Conservation (phyloP, 2,329 filamentous ascomycete species). For the Periconia macrospinosa region DNA sequence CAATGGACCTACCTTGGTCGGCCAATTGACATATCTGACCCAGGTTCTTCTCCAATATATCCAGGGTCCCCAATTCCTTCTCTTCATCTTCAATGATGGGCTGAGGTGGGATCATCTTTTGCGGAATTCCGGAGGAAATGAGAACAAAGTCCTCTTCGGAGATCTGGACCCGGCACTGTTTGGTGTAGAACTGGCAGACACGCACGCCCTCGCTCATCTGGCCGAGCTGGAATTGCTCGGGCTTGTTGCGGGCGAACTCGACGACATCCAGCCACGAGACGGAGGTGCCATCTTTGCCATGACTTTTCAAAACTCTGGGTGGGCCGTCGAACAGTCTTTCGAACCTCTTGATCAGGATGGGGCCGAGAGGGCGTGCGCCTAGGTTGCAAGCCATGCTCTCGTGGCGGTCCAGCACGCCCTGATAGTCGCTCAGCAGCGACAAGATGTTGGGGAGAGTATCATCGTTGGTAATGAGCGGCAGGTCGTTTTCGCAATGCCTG, state of each 20-base stretch:
- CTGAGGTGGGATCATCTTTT: conserved; percentile 78
- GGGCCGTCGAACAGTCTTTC: conserved; percentile 83
- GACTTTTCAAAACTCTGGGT: conserved; percentile 67
- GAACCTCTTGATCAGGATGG: conserved; percentile 81
- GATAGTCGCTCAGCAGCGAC: conserved; percentile 75
- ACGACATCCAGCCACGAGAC: conserved; percentile 86
- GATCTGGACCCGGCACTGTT: conserved; percentile 81
- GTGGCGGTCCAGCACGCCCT: conserved; percentile 80
- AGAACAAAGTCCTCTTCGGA: conserved; percentile 85
- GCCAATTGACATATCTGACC: conserved; percentile 77
- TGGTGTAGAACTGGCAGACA: conserved; percentile 80
- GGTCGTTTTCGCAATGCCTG: conserved; percentile 62
- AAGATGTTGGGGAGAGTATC: conserved; percentile 76
- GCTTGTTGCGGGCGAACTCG: conserved; percentile 78
- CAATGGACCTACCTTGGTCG: conserved; percentile 63
- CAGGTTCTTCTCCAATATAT: conserved; percentile 79
- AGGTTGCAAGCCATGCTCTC: conserved; percentile 86
- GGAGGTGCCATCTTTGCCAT: conserved; percentile 61
- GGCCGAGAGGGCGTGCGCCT: conserved; percentile 78
- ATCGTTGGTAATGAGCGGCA: conserved; percentile 63
- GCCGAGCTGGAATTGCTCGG: conserved; percentile 74
- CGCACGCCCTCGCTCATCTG: conserved; percentile 69
- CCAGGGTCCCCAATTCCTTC: conserved; percentile 79
- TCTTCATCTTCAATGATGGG: conserved; percentile 84
- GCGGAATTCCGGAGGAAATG: conserved; percentile 79